Evolutionary conservation across 2,329 filamentous ascomycete genomes (phyloP).

Genomic region (Lizonia empirigonia): DNA sequence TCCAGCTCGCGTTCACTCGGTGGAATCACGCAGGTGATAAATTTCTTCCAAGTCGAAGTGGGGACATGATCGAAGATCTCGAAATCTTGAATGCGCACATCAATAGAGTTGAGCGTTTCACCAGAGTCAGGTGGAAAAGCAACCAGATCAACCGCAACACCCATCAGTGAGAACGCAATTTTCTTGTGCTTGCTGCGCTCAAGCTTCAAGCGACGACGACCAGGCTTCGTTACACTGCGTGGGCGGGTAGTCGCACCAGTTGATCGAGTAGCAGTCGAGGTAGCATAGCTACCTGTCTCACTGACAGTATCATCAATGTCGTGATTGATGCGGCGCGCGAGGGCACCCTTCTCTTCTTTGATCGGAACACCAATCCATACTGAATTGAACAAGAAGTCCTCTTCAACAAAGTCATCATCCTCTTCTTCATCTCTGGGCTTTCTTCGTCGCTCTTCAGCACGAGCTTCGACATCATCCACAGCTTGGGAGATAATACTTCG

Average conservation of each 20-base stretch:
- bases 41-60: conserved; percentile 97
- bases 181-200: conserved; percentile 89
- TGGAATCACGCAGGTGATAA: conserved; percentile 90
- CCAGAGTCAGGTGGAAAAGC: conserved; percentile 76
- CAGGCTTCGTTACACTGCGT: conserved; percentile 48
- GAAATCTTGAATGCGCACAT: conserved; percentile 79
- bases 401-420: conserved; percentile 70
- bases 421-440: conserved; percentile 68
- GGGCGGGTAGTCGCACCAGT: conserved; percentile 49
- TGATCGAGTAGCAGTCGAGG: conserved; percentile 57
- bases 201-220: conserved; percentile 68
- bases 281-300: conserved; percentile 87
- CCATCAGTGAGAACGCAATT: conserved; percentile 90
- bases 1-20: conserved; percentile 84
- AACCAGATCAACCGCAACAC: conserved; percentile 81
- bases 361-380: conserved; percentile 95
- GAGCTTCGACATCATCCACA: conserved; percentile 83
- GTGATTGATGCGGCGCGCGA: conserved; percentile 83
- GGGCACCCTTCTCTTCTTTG: conserved; percentile 81
- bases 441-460: conserved; percentile 74
- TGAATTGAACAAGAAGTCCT: conserved; percentile 96
- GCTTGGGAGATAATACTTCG: conserved; percentile 84
- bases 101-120: conserved; percentile 86
- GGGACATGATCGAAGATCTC: conserved; percentile 94
- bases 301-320: conserved; percentile 84